Conservation (phyloP, 2,329 filamentous ascomycete genomes). For the Colletotrichum filicis region DNA sequence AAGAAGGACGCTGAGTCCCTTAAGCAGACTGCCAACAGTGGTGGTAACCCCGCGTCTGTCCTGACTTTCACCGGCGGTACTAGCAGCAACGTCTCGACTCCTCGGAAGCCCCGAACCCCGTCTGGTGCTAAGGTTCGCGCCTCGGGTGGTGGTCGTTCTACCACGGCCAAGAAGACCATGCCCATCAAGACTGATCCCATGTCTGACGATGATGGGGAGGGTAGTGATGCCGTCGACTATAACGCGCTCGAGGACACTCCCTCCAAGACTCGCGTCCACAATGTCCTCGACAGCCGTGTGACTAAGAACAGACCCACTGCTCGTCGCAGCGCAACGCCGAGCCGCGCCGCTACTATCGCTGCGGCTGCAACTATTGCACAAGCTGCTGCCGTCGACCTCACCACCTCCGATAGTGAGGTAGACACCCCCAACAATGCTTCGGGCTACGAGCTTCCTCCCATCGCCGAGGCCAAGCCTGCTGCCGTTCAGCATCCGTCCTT, state of each 20-base stretch:
- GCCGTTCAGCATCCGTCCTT: constrained; percentile 9
- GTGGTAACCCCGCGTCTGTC: constrained; percentile 57
- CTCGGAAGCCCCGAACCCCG: constrained; percentile 35
- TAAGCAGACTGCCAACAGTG: constrained; percentile 53
- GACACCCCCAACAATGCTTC: constrained; percentile 32
- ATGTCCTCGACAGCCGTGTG: constrained; percentile 27
- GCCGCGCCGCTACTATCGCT: constrained; percentile 35
- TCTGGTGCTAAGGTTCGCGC: constrained; percentile 31
- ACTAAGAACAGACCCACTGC: constrained; percentile 9
- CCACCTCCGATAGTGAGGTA: constrained; percentile 35
- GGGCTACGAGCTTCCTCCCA: constrained; percentile 12
- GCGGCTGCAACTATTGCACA: constrained; percentile 29
- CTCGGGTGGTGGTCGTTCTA: constrained; percentile 28
- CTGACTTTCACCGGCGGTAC: constrained; percentile 43
- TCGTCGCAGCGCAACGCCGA: constrained; percentile 27
- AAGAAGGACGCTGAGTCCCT: constrained; percentile 64
- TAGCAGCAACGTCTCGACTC: constrained; percentile 43
- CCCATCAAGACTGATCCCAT: constrained; percentile 39
- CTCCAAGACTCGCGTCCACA: constrained; percentile 43
- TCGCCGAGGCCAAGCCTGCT: constrained; percentile 16
- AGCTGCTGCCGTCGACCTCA: constrained; percentile 34
- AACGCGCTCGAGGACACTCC: constrained; percentile 50
- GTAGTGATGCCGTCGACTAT: constrained; percentile 42
- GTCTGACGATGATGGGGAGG: constrained; percentile 41
- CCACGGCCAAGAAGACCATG: constrained; percentile 24